phyloP scores from a whole-genome alignment of 495 filamentous ascomycete species.

The Saxispiralis lemnorum region DNA sequence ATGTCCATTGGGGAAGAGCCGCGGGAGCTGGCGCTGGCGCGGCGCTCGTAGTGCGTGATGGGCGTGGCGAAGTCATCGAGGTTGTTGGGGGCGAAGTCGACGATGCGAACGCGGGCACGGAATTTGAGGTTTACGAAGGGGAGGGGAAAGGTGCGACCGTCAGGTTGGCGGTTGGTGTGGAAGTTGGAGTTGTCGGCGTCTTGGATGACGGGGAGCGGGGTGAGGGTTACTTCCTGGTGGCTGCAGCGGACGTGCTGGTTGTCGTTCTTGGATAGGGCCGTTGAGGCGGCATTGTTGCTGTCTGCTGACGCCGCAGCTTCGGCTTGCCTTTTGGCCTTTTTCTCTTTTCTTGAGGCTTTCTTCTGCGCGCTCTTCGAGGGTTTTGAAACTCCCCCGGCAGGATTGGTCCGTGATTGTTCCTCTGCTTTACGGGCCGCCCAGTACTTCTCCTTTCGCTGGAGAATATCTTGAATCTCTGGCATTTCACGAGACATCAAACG shows the following conservation, averaged over 20 bases:
- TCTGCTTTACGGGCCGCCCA: constrained; percentile 15
- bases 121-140: constrained; percentile 67
- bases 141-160: constrained; percentile 30
- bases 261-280: background rate
- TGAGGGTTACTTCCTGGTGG: constrained; percentile 25
- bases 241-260: constrained; percentile 17
- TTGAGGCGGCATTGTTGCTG: background rate
- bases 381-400: constrained; percentile 29
- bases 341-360: constrained; percentile 27
- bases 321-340: constrained; percentile 22
- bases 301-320: constrained; percentile 15
- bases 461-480: constrained; percentile 36
- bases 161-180: constrained; percentile 20
- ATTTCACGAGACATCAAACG: constrained; percentile 27
- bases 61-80: constrained; percentile 52
- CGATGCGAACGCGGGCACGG: constrained; percentile 46
- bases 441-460: constrained; percentile 46
- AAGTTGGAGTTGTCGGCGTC: constrained; percentile 21
- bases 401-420: background rate
- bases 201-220: constrained; percentile 33
- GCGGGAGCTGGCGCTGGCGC: constrained; percentile 6
- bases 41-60: constrained; percentile 8
- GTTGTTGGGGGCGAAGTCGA: constrained; percentile 60
- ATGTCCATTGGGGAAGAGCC: constrained; percentile 7
- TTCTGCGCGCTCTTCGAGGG: constrained; percentile 11